phyloP scores from a whole-genome alignment of 1,284 basidiomycete genomes.

The Boletus nobilissimus region DNA sequence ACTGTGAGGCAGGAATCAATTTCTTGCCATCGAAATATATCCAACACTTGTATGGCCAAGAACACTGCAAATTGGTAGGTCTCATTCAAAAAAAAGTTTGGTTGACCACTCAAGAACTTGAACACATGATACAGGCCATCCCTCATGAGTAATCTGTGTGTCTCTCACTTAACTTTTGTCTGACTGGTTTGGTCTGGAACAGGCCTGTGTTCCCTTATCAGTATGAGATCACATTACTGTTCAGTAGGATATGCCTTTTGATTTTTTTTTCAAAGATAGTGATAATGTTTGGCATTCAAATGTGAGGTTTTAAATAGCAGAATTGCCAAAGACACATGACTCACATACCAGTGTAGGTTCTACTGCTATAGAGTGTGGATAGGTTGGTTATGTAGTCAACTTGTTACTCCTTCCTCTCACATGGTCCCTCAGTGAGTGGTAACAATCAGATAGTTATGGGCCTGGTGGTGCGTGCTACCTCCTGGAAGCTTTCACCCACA shows the following conservation, averaged over 20 bases:
- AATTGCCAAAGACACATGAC: too few relatives aligned
- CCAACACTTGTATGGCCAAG: background rate
- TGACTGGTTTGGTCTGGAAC: background rate
- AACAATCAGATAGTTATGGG: constrained; percentile 12
- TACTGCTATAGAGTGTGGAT: constrained; percentile 28
- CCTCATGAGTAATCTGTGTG: background rate
- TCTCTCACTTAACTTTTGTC: too few relatives aligned
- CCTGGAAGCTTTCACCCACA: too few relatives aligned
- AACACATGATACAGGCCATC: constrained; percentile 1
- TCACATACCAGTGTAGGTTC: constrained; percentile 10
- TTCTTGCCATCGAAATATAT: constrained; percentile 15
- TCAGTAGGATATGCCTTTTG: background rate
- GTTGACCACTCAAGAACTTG: background rate
- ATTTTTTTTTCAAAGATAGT: background rate
- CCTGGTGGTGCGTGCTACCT: constrained; percentile 12
- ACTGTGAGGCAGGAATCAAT: constrained; percentile 10
- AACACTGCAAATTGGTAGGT: background rate
- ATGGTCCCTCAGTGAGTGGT: constrained; percentile 3
- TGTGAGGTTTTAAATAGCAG: background rate
- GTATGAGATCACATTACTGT: background rate
- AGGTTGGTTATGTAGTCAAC: background rate
- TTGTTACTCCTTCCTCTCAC: background rate
- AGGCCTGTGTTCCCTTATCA: background rate
- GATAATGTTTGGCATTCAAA: constrained; percentile 8
- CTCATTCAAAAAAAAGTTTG: background rate